Percentiles rank a stretch among this genome's conserved stretches.
These are phyloP conservation scores for Liriodendron chinense DNA, from an alignment of 164 flowering plant species.

Conservation along the genomic window DNA sequence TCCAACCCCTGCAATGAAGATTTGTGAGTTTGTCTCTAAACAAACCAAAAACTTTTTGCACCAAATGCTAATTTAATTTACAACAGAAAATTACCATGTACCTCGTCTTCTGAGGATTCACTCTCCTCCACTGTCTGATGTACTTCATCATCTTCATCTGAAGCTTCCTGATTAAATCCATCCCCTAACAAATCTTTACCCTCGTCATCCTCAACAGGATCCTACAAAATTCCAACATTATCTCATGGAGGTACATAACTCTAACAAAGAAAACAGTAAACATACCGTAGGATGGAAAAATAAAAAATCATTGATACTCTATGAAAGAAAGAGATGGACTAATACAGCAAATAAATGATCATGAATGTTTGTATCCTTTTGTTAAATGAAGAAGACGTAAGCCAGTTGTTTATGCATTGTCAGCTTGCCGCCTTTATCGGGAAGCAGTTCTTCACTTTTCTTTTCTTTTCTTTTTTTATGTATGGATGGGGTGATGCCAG, in stretches of 20 bases:
- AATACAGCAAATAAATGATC: neutral
- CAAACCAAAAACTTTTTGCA: neutral
- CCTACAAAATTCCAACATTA: constrained; percentile 5
- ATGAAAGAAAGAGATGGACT: neutral
- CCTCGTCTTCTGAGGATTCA: constrained; percentile 12
- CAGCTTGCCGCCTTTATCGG: neutral
- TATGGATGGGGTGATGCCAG: no score
- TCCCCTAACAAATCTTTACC: neutral
- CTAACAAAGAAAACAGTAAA: neutral
- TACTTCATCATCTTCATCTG: constrained; percentile 3
- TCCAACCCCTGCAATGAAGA: constrained; percentile 1
- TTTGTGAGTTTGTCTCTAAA: neutral
- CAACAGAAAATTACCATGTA: constrained; percentile 9
- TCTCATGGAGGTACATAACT: neutral
- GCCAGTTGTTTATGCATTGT: neutral
- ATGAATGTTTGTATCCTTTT: neutral
- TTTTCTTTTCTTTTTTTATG: no score
- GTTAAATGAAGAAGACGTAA: neutral
- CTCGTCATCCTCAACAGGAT: neutral
- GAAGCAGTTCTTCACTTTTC: no score
- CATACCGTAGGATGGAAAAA: neutral
- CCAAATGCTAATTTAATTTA: neutral
- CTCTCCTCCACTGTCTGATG: neutral
- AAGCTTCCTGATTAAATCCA: neutral
- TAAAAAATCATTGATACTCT: neutral